Evolutionary conservation across 805 yeast genomes (phyloP).

Genomic region (Candida montana): DNA sequence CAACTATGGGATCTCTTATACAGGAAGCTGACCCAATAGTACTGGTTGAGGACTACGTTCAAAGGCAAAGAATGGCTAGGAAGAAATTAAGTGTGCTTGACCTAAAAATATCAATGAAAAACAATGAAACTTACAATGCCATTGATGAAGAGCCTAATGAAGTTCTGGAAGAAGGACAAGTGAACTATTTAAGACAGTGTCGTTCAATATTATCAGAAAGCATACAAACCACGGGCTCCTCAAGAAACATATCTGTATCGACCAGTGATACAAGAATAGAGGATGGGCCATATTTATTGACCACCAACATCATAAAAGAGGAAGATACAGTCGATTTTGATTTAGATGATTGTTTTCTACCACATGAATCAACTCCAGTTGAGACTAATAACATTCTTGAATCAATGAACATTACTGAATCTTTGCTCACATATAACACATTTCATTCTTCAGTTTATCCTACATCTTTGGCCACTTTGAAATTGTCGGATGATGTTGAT

Average conservation of each 20-base stretch:
- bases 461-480: conserved; percentile 14
- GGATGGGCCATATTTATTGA: conserved; percentile 3
- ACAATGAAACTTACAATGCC: conserved; percentile 4
- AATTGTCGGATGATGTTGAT: conserved; percentile 13
- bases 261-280: conserved; percentile 3
- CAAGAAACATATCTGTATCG: conserved; percentile 1
- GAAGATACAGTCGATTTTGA: not conserved
- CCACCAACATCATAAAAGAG: not conserved
- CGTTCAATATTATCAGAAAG: not conserved
- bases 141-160: not conserved
- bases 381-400: conserved; percentile 9
- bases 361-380: not conserved
- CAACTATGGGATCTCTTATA: conserved; percentile 11
- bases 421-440: not conserved
- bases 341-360: not conserved
- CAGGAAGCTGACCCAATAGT: conserved; percentile 32
- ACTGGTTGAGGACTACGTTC: conserved; percentile 53
- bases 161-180: not conserved
- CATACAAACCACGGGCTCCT: not conserved
- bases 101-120: conserved; percentile 26
- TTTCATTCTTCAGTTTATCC: conserved; percentile 1
- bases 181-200: not conserved
- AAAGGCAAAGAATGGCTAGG: conserved; percentile 19
- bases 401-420: conserved; percentile 1
- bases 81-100: conserved; percentile 30